Evolutionary conservation across 192 early-diverging fungal genomes (phyloP), one percentile per base, ranked within the genome.

Genomic region (Dispira simplex): DNA sequence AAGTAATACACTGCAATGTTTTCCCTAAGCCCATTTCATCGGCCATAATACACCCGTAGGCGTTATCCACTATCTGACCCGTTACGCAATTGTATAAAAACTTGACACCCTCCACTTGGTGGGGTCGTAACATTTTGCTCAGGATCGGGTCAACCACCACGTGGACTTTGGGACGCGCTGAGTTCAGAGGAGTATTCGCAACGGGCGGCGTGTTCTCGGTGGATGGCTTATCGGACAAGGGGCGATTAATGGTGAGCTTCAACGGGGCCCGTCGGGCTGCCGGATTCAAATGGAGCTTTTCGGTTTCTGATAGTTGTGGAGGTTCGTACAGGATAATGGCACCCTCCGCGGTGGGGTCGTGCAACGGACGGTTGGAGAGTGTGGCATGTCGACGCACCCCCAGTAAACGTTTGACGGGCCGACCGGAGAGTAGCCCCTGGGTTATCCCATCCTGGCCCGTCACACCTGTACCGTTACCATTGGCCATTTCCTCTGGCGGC

Each of bases 21-120:
- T 92, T 92, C 28, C 90, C 89, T 23, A 91, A 69, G 23, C 89
- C 89, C 89, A 97, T 96, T 67, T 99, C 97, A 73, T 99, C 97
- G 1, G 97, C 97, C 93, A 98, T 97, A 58, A 99, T 99, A 64
- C 92, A 95, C 65, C 95, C 97, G 68, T 79, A 90, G 0, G 89
- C 87, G 67, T 85, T 77, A 25, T 81, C 73, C 39, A 81, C 74
- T 16, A 83, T 80, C 25, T 64, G 67, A n/a, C 92, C 95, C 14
- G 91, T 97, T 0, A 87, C 83, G 73, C 97, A 99, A 44, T 89
- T 83, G 77, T 90, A 99, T 66, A 99, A 73, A 68, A 99, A 99
- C 65, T 82, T 74, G 3, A 99, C 92, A 43, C 97, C 97, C 63
- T 98, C 95, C 27, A 97, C 80, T 67, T 99, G 92, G 70, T 99